phyloP scores from a whole-genome alignment of 805 yeast genomes.

The Lipomyces orientalis region DNA sequence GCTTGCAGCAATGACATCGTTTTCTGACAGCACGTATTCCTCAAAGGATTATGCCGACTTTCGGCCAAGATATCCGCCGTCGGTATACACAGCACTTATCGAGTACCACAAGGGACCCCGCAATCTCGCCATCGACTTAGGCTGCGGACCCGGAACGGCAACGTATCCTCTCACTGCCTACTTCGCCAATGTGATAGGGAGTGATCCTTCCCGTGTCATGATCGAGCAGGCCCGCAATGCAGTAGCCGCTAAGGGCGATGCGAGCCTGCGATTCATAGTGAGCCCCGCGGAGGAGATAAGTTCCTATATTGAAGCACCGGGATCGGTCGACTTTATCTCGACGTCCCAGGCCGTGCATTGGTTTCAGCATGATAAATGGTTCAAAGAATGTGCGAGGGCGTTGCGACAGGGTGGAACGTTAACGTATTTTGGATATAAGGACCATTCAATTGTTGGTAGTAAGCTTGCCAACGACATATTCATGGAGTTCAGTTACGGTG shows the following conservation, averaged over 20 bases:
- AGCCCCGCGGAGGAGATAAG: constrained; percentile 38
- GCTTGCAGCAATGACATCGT: constrained; percentile 21
- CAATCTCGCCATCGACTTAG: constrained; percentile 65
- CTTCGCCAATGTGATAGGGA: constrained; percentile 62
- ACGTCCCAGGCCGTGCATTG: constrained; percentile 92
- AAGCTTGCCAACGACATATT: constrained; percentile 63
- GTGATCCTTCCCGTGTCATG: constrained; percentile 68
- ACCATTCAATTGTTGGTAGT: constrained; percentile 61
- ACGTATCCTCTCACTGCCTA: constrained; percentile 56
- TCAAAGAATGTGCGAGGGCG: constrained; percentile 55
- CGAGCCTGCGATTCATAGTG: constrained; percentile 26
- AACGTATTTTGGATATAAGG: constrained; percentile 80
- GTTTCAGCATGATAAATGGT: constrained; percentile 65
- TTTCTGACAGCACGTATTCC: constrained; percentile 22
- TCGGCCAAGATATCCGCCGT: constrained; percentile 70
- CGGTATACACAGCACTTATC: constrained; percentile 53
- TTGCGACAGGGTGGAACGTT: constrained; percentile 69
- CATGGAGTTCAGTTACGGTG: constrained; percentile 57
- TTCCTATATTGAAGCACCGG: constrained; percentile 33
- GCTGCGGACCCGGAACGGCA: constrained; percentile 83
- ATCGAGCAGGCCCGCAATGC: constrained; percentile 51
- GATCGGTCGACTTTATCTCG: constrained; percentile 65
- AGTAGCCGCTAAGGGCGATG: constrained; percentile 38
- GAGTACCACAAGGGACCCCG: constrained; percentile 49
- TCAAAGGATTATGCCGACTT: constrained; percentile 54